These are phyloP conservation scores for Boletellus ananas DNA, from an alignment of 768 basidiomycete genomes.

Conservation along the genomic window DNA sequence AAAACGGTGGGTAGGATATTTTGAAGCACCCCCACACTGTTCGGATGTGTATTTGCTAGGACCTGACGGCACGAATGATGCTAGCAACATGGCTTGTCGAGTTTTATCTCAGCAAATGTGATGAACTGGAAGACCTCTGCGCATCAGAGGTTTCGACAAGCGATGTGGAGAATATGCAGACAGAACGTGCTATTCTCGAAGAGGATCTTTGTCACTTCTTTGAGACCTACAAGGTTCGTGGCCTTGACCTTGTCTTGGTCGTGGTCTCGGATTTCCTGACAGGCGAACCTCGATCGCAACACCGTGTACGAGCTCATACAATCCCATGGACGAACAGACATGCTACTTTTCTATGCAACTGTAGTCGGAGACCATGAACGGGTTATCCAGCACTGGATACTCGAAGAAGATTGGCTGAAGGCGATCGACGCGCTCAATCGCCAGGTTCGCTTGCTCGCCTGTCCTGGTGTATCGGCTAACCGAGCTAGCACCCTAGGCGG, in stretches of 20 bases:
- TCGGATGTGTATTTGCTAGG: slow-evolving; percentile 43
- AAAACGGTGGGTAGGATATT: slow-evolving; percentile 58
- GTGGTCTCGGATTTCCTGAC: not conserved
- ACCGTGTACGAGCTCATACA: slow-evolving; percentile 93
- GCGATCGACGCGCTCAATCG: slow-evolving; percentile 88
- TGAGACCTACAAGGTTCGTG: slow-evolving; percentile 82
- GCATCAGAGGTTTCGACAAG: slow-evolving; percentile 80
- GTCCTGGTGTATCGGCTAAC: not conserved
- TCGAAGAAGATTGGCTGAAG: slow-evolving; percentile 88
- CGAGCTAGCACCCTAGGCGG: slow-evolving; percentile 45
- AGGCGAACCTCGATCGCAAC: slow-evolving; percentile 80
- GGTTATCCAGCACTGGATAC: slow-evolving; percentile 88
- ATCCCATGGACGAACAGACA: slow-evolving; percentile 88
- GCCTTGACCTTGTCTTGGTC: not conserved
- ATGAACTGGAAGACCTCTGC: slow-evolving; percentile 90
- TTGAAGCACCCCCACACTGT: not conserved
- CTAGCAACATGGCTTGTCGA: slow-evolving; percentile 98
- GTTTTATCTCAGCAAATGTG: slow-evolving; percentile 94
- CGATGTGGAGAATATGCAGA: slow-evolving; percentile 79
- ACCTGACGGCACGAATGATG: slow-evolving; percentile 93
- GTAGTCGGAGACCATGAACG: slow-evolving; percentile 76
- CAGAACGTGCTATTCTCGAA: slow-evolving; percentile 79
- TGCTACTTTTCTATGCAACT: slow-evolving; percentile 87
- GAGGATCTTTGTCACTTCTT: slow-evolving; percentile 93
- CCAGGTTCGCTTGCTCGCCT: slow-evolving; percentile 50